Evolutionary conservation across 495 filamentous ascomycete genomes (phyloP).

Genomic region (Podospora anserina): DNA sequence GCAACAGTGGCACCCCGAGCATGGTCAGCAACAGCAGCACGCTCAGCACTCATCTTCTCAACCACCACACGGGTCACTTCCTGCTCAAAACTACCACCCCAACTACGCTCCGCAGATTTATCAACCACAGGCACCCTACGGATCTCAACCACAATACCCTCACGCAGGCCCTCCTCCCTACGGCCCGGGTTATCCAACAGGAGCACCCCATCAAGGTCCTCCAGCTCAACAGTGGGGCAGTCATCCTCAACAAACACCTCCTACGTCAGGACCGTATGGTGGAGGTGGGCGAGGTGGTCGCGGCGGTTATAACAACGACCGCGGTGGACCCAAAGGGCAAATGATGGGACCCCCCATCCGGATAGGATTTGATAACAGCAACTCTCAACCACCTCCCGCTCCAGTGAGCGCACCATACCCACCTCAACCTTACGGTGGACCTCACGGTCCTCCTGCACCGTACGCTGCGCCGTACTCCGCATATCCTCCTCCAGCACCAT

Average conservation of each 20-base stretch:
- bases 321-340: slow-evolving; percentile 44
- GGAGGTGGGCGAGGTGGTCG: slow-evolving; percentile 53
- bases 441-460: slow-evolving; percentile 33
- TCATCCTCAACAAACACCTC: slow-evolving; percentile 39
- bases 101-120: slow-evolving; percentile 53
- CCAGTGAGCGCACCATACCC: slow-evolving; percentile 48
- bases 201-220: slow-evolving; percentile 33
- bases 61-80: slow-evolving; percentile 34
- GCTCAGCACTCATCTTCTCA: slow-evolving; percentile 12
- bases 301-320: slow-evolving; percentile 50
- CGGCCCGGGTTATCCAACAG: slow-evolving; percentile 33
- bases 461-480: slow-evolving; percentile 36
- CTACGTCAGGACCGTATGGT: slow-evolving; percentile 41
- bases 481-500: slow-evolving; percentile 37
- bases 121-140: slow-evolving; percentile 27
- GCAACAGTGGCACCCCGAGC: slow-evolving; percentile 31
- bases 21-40: slow-evolving; percentile 21
- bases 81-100: slow-evolving; percentile 48
- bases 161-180: slow-evolving; percentile 32
- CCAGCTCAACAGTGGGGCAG: slow-evolving; percentile 36
- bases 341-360: slow-evolving; percentile 58
- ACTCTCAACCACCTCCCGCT: slow-evolving; percentile 37
- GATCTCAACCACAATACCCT: slow-evolving; percentile 26
- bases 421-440: slow-evolving; percentile 25
- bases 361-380: slow-evolving; percentile 53